Evolutionary conservation across 805 yeast genomes (phyloP).

Genomic region (Wickerhamiella siamensis): DNA sequence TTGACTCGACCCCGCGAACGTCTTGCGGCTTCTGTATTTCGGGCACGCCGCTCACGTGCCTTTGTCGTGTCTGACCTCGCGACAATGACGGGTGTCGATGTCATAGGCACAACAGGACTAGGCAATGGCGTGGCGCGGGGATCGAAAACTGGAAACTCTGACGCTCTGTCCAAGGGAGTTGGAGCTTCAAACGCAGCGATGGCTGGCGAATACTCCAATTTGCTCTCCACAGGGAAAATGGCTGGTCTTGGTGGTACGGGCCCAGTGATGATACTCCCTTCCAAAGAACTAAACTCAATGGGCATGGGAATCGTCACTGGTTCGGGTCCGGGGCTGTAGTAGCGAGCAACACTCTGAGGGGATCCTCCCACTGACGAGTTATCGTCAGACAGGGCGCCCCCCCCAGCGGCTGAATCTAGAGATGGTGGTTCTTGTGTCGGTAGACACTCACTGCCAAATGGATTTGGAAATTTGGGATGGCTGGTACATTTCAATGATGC

Average conservation of each 20-base stretch:
- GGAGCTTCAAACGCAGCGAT: background rate
- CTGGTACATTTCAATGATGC: background rate
- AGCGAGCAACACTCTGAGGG: background rate
- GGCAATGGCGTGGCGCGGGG: background rate
- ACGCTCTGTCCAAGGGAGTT: no score
- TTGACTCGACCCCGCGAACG: conserved; percentile 86
- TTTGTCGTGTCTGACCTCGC: conserved; percentile 9
- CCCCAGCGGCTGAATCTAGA: background rate
- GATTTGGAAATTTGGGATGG: background rate
- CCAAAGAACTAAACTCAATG: no score
- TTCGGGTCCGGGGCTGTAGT: background rate
- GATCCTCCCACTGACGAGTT: background rate
- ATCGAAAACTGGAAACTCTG: no score
- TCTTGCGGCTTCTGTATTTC: conserved; percentile 88
- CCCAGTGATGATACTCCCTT: no score
- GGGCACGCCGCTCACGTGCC: conserved; percentile 47
- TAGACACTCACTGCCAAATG: no score
- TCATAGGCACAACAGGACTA: background rate
- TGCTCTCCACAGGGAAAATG: background rate
- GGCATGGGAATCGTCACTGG: background rate
- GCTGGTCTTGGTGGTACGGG: no score
- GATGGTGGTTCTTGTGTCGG: no score
- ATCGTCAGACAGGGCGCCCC: background rate
- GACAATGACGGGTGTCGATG: conserved; percentile 10
- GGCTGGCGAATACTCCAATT: background rate